Evolutionary conservation across 2,329 filamentous ascomycete genomes (phyloP).

Genomic region (Talaromyces sp.): DNA sequence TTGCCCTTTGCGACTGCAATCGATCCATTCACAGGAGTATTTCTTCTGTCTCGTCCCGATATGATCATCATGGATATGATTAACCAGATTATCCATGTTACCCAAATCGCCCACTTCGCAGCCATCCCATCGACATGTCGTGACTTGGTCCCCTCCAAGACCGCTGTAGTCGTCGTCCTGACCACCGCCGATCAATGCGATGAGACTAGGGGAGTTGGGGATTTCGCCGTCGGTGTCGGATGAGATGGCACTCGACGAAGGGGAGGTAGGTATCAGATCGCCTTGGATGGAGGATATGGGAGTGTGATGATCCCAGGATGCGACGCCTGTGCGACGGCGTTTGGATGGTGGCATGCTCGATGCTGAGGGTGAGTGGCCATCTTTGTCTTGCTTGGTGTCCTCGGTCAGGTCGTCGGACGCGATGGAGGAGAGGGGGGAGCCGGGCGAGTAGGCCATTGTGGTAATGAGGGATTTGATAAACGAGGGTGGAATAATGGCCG

Average conservation of each 20-base stretch:
- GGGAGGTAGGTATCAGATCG: constrained; percentile 44
- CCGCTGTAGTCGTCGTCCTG: constrained; percentile 65
- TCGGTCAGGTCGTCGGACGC: constrained; percentile 62
- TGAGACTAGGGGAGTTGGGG: constrained; percentile 64
- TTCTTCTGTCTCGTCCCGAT: constrained; percentile 92
- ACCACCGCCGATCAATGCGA: constrained; percentile 39
- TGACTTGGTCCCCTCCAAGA: constrained; percentile 69
- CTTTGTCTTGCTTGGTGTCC: constrained; percentile 52
- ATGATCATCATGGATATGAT: constrained; percentile 87
- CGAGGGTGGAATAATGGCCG: no score
- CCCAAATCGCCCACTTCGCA: constrained; percentile 67
- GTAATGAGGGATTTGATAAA: neutral
- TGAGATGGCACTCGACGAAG: constrained; percentile 66
- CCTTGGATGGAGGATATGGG: constrained; percentile 46
- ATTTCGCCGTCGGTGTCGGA: constrained; percentile 87
- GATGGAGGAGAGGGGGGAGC: constrained; percentile 63
- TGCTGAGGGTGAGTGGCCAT: constrained; percentile 43
- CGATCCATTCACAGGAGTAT: constrained; percentile 97
- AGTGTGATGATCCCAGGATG: constrained; percentile 49
- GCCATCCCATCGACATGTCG: constrained; percentile 72
- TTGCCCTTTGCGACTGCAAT: constrained; percentile 82
- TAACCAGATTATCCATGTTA: constrained; percentile 77
- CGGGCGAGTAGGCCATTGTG: constrained; percentile 54
- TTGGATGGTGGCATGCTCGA: constrained; percentile 47
- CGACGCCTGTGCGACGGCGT: constrained; percentile 45